Base-by-base conservation (phyloP, 83 land plant species). In the Thuja plicata region DNA sequence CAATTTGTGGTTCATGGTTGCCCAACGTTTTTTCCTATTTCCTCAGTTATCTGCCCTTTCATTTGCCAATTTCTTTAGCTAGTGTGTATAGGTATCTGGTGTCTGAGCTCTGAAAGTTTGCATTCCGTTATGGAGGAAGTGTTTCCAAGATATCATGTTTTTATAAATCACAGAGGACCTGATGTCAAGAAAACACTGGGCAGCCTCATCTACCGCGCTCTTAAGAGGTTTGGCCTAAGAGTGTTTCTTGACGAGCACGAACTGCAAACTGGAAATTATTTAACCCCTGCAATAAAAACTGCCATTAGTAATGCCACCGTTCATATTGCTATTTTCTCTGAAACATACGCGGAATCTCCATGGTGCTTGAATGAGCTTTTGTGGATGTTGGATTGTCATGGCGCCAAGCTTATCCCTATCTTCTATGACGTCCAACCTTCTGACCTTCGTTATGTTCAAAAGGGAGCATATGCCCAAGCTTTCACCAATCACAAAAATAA, bases 211-310 rank as follows among this genome's bases (percentile, higher is more conserved):
- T 84, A 50, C 19, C 57, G 17, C 48, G 32, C 12, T 13, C 37
- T 84, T 27, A 16, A 21, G 19, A 11, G 24, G 32, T n/a, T 45
- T 46, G 57, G 57, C 9, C 30, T 48, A 5, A 27, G 57, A 32
- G 86, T 52, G 16, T 84, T 84, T 84, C 86, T 84, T 27, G 86
- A 84, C 16, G 27, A 84, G 57, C 19, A 27, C 16, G 86, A 84
- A 43, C 57, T 84, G 60, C 55, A 84, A 52, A 16, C 10, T 0
- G 86, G 86, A 2, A 55, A 50, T 8, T 27, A 2, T 30, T 27
- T 84, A n/a, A 27, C 34, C 10, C 15, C 30, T 46, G 11, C 8
- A 52, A 84, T 84, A 11, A 8, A 84, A 84, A 52, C 34, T n/a
- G 86, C 86, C 57, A 84, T 84, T 84, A 32, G 13, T 2, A 46